Evolutionary conservation across 345 rosid genomes (phyloP).

Genomic region (Euphorbia lathyris): DNA sequence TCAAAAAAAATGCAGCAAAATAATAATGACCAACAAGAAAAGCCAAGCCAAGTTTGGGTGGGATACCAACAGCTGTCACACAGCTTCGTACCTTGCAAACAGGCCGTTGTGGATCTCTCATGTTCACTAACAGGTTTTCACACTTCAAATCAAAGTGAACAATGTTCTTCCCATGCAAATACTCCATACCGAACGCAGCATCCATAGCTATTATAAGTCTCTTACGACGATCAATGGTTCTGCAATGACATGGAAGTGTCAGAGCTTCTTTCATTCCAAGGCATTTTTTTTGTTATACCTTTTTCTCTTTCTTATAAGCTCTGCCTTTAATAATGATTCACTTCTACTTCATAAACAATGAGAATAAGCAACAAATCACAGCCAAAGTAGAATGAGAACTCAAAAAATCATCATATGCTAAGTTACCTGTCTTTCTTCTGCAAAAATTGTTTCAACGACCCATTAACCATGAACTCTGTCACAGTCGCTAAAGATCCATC

Average conservation of each 20-base stretch:
- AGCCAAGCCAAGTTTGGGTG: conserved; percentile 13
- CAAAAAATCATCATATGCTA: conserved; percentile 20
- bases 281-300: neutral
- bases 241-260: conserved; percentile 35
- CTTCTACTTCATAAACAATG: conserved; percentile 1
- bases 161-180: conserved; percentile 92
- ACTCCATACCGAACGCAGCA: conserved; percentile 98
- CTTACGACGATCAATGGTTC: conserved; percentile 98
- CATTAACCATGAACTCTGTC: conserved; percentile 97
- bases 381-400: conserved; percentile 12
- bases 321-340: neutral
- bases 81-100: conserved; percentile 73
- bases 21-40: neutral
- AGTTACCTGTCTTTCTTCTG: conserved; percentile 91
- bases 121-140: conserved; percentile 91
- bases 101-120: conserved; percentile 99
- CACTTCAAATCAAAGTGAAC: conserved; percentile 99
- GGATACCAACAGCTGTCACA: neutral
- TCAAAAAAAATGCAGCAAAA: conserved; percentile 1
- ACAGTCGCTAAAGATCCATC: conserved; percentile 95
- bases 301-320: conserved; percentile 17
- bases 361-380: conserved; percentile 1
- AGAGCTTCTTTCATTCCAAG: conserved; percentile 14
- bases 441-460: conserved; percentile 96
- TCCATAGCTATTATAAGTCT: conserved; percentile 98